Base-by-base conservation (phyloP, 768 basidiomycete genomes). In the Kwoniella shandongensis region DNA sequence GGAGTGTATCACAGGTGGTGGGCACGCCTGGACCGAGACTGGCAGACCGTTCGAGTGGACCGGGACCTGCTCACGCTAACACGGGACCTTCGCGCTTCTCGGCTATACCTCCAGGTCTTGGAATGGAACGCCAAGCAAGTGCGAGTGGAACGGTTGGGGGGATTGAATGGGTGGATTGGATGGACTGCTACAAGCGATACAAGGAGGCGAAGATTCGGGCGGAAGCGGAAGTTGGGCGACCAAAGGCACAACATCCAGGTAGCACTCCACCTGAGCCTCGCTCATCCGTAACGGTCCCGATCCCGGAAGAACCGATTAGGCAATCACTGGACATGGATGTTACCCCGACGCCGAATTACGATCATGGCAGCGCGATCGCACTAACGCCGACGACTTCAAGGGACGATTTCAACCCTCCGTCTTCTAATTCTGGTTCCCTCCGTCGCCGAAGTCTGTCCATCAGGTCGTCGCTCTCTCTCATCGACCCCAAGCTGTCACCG, bases 111-210 rank as follows among this genome's bases (percentile, higher is more conserved):
- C 25, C 63, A 15, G 58, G 53, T 5, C 58, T 67, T 56, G 63
- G 60, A 18, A 66, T 67, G 64, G 65, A 62, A 25, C 57, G 60
- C 20, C 49, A 51, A 35, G 45, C 39, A 11, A 68, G 64, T 42
- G 55, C 61, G 7, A 59, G 57, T 30, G 66, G 62, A 7, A 54
- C 62, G 4, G 57, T 75, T 17, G 67, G 72, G 23, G 78, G 75
- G 18, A 76, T 79, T 52, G 78, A 79, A 54, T 80, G 79, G 79
- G 77, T 80, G 25, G 79, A 80, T 51, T 80, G 79, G 78, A 61
- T 78, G 52, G 79, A 79, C 63, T 76, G 78, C 63, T 79, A 79
- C 65, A 73, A 78, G 45, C 63, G 70, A 59, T 71, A 73, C 70
- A 79, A 79, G 61, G 77, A 78, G 46, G 78, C 75, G 30, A 79